Conservation (phyloP, 2,329 filamentous ascomycete species). For the Aspergillus costaricaensis region DNA sequence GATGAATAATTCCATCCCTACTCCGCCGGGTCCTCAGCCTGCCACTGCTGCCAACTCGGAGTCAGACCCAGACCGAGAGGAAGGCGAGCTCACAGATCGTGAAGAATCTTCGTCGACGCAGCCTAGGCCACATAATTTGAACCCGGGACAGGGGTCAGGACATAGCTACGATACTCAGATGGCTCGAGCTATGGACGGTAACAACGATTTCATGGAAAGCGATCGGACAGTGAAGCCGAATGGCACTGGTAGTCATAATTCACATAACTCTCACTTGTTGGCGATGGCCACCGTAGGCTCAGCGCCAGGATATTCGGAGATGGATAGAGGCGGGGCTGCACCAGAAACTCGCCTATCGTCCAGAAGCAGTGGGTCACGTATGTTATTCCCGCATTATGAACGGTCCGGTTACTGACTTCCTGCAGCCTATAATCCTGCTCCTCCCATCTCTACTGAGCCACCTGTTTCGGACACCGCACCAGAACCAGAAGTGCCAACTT, state of each 20-base stretch:
- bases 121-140: not conserved
- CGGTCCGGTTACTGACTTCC: conserved; percentile 24
- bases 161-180: not conserved
- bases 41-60: conserved; percentile 29
- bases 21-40: conserved; percentile 13
- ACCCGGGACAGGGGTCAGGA: not conserved
- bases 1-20: conserved; percentile 11
- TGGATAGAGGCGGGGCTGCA: conserved; percentile 32
- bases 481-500: conserved; percentile 1
- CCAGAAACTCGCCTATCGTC: conserved; percentile 23
- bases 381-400: not conserved
- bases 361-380: conserved; percentile 39
- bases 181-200: not conserved
- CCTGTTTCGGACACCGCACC: conserved; percentile 16
- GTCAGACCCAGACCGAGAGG: conserved; percentile 58
- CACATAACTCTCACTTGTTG: not conserved
- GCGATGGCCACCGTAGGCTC: not conserved
- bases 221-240: not conserved
- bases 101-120: conserved; percentile 45
- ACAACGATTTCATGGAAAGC: not conserved
- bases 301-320: conserved; percentile 16
- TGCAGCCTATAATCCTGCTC: conserved; percentile 39
- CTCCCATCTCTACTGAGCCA: conserved; percentile 28
- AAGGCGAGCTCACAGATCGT: conserved; percentile 75
- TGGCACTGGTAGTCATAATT: not conserved